Evolutionary conservation across 1,139 yeast genomes (phyloP).

Genomic region (Candida tunisiensis): DNA sequence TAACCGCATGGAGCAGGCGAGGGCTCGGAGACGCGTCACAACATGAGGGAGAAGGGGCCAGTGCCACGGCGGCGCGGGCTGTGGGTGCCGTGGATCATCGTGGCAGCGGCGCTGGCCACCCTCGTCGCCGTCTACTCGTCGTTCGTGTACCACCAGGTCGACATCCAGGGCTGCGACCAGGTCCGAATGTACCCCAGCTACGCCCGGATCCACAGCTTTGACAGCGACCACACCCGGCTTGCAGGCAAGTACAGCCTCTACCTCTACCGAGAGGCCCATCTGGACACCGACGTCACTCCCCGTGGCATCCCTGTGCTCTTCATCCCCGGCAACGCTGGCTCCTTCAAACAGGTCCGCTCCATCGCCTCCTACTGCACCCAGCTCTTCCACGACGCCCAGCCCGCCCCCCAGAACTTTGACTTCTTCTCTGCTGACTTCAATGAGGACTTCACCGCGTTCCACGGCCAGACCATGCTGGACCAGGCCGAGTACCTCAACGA

Average conservation of each 20-base stretch:
- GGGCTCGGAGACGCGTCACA: no score
- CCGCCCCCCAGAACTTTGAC: conserved; percentile 24
- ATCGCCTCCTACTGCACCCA: conserved; percentile 55
- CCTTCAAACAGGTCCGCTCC: conserved; percentile 76
- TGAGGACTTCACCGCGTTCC: conserved; percentile 93
- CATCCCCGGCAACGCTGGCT: conserved; percentile 97
- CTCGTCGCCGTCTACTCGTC: conserved; percentile 4
- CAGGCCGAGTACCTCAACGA: conserved; percentile 91
- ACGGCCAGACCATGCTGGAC: conserved; percentile 82
- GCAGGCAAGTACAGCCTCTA: conserved; percentile 71
- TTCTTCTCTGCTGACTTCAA: conserved; percentile 86
- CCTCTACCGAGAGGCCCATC: conserved; percentile 53
- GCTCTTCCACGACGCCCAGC: conserved; percentile 31
- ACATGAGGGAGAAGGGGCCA: no score
- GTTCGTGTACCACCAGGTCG: conserved; percentile 6
- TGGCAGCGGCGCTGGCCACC: background rate
- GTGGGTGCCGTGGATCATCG: background rate
- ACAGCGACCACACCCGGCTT: conserved; percentile 48
- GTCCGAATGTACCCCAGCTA: conserved; percentile 37
- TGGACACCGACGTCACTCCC: conserved; percentile 18
- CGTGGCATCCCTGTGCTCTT: conserved; percentile 80
- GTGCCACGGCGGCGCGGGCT: no score
- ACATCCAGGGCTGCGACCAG: conserved; percentile 11
- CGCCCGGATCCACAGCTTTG: conserved; percentile 57
- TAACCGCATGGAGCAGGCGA: no score